A percentile compares a stretch with the other conserved stretches of the same genome.
These are phyloP conservation scores for Candida piceae DNA, from an alignment of 805 yeast genomes.

Conservation along the genomic window DNA sequence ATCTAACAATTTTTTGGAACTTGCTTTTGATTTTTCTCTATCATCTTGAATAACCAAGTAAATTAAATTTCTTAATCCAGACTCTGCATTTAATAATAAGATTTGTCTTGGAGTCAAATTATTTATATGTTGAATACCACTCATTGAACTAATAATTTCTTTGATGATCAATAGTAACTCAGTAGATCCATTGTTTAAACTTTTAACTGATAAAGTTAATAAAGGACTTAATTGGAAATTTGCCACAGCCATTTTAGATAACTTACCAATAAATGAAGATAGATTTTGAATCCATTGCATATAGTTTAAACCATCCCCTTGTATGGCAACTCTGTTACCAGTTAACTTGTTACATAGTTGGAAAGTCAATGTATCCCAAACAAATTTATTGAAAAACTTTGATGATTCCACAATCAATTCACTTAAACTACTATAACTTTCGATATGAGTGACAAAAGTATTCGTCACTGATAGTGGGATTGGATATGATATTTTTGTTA, in stretches of 20 bases:
- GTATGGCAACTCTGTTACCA: conserved; percentile 60
- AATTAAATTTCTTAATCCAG: conserved; percentile 49
- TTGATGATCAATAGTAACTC: conserved; percentile 59
- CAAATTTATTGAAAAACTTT: conserved; percentile 63
- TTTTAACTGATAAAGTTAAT: conserved; percentile 53
- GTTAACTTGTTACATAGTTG: conserved; percentile 69
- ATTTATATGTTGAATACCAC: conserved; percentile 68
- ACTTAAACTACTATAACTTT: conserved; percentile 84
- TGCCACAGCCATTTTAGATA: conserved; percentile 49
- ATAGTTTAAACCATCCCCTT: conserved; percentile 75
- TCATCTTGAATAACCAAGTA: conserved; percentile 55
- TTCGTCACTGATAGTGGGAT: conserved; percentile 77
- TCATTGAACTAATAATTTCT: conserved; percentile 66
- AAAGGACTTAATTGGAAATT: conserved; percentile 60
- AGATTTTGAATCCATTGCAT: conserved; percentile 83
- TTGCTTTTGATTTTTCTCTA: conserved; percentile 40
- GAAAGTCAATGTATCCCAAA: conserved; percentile 81
- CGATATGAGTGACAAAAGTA: conserved; percentile 74
- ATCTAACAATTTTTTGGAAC: conserved; percentile 48
- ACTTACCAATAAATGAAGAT: conserved; percentile 70
- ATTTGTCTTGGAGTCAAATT: conserved; percentile 67
- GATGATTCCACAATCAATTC: conserved; percentile 77
- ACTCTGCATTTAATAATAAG: conserved; percentile 59
- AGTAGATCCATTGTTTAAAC: conserved; percentile 54
- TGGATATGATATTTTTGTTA: conserved; percentile 66